phyloP scores from a whole-genome alignment of 2,329 filamentous ascomycete genomes.

The Monosporascus ibericus region DNA sequence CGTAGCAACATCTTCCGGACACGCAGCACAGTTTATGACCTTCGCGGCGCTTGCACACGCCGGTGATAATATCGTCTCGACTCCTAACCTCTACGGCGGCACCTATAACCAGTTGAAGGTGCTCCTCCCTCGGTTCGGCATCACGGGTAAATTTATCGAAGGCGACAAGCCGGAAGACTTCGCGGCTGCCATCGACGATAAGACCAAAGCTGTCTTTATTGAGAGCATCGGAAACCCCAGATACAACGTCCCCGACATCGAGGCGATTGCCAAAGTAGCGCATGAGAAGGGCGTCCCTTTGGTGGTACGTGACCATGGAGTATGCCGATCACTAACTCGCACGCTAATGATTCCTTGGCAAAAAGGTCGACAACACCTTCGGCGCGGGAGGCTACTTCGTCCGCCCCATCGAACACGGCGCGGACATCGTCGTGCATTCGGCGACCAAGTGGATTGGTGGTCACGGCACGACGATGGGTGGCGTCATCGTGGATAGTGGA shows the following conservation, averaged over 20 bases:
- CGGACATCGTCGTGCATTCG: slow-evolving; percentile 90
- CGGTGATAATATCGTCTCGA: slow-evolving; percentile 91
- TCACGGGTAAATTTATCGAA: slow-evolving; percentile 79
- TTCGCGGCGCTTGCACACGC: slow-evolving; percentile 76
- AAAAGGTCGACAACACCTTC: slow-evolving; percentile 85
- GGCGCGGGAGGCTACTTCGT: slow-evolving; percentile 87
- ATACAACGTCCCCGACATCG: slow-evolving; percentile 89
- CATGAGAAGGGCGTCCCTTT: slow-evolving; percentile 62
- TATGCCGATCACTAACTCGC: not conserved
- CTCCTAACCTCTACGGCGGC: slow-evolving; percentile 85
- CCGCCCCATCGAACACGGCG: slow-evolving; percentile 82
- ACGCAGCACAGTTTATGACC: slow-evolving; percentile 88
- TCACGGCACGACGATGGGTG: slow-evolving; percentile 86
- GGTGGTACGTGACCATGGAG: slow-evolving; percentile 38
- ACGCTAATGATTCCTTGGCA: not conserved
- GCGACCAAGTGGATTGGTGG: slow-evolving; percentile 97
- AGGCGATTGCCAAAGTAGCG: slow-evolving; percentile 76
- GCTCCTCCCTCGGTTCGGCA: slow-evolving; percentile 77
- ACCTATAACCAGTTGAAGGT: slow-evolving; percentile 99
- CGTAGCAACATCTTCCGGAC: slow-evolving; percentile 77
- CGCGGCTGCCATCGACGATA: slow-evolving; percentile 77
- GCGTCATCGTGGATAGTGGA: slow-evolving; percentile 79
- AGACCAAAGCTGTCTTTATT: slow-evolving; percentile 86
- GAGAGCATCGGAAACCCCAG: slow-evolving; percentile 92
- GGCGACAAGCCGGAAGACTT: slow-evolving; percentile 78